These are phyloP conservation scores for Climacium dendroides DNA, from an alignment of 225 moss, liverwort and hornwort species.

Conservation along the genomic window DNA sequence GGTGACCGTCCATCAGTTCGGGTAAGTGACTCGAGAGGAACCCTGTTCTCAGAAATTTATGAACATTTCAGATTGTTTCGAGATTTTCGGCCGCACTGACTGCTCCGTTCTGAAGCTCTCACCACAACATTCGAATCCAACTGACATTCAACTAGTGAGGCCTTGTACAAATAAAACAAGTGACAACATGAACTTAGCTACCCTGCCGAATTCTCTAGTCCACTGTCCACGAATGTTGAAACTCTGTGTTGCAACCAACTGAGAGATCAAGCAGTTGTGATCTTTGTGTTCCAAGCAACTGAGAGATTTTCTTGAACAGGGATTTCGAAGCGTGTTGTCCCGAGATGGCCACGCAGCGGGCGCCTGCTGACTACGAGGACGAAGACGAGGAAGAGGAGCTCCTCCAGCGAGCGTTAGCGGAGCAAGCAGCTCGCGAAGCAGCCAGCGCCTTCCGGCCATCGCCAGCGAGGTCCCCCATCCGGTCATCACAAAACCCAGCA, in stretches of 20 bases:
- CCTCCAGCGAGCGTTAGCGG: conserved; percentile 59
- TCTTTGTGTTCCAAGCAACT: background rate
- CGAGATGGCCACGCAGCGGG: conserved; percentile 16
- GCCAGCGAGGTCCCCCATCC: conserved; percentile 6
- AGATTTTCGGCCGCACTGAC: background rate
- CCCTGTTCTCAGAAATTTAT: background rate
- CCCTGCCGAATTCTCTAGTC: background rate
- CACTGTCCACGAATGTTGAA: background rate
- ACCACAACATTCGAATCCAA: background rate
- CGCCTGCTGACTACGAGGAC: conserved; percentile 11
- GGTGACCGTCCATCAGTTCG: background rate
- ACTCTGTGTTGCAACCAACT: background rate
- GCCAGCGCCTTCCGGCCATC: background rate
- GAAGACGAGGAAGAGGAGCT: conserved; percentile 93
- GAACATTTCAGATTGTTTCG: background rate
- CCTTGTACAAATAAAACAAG: background rate
- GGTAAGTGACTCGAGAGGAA: background rate
- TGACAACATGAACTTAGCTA: background rate
- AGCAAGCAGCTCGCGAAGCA: conserved; percentile 64
- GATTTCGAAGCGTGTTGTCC: background rate
- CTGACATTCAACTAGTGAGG: background rate
- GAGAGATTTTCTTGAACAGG: background rate
- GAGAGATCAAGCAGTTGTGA: background rate
- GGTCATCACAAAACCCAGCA: background rate
- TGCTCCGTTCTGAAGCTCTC: background rate